Evolutionary conservation across 2,329 filamentous ascomycete genomes (phyloP).

Genomic region (Fusarium dimerum): DNA sequence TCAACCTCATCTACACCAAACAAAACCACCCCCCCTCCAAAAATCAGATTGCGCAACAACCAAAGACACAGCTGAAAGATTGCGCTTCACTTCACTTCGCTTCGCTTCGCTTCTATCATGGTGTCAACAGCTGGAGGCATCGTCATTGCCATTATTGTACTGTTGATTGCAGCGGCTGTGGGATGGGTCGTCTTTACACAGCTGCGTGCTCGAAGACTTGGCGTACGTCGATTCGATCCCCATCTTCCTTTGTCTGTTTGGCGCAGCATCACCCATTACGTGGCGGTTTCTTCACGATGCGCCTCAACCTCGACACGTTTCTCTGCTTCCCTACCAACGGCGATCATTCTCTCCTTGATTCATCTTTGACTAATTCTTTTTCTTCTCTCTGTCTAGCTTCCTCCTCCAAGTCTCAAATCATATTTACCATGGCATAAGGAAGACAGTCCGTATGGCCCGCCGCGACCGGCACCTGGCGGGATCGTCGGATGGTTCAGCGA

Average conservation of each 20-base stretch:
- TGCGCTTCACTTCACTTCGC: background rate
- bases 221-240: constrained; percentile 47
- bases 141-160: constrained; percentile 70
- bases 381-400: constrained; percentile 62
- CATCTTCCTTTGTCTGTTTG: background rate
- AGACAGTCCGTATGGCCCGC: constrained; percentile 49
- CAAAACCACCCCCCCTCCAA: no score
- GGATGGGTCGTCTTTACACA: constrained; percentile 74
- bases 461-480: constrained; percentile 60
- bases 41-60: no score
- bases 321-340: no score
- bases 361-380: constrained; percentile 9
- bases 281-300: background rate
- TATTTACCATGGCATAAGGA: constrained; percentile 70
- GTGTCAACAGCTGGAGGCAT: constrained; percentile 64
- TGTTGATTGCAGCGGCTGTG: constrained; percentile 56
- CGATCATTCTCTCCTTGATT: background rate
- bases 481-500: constrained; percentile 73
- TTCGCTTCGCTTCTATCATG: constrained; percentile 41
- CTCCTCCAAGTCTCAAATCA: constrained; percentile 65
- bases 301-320: no score
- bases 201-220: constrained; percentile 70
- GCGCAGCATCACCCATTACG: background rate
- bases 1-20: no score
- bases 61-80: no score